Base-by-base conservation (phyloP, 2,329 filamentous ascomycete genomes). In the Shiraia bambusicola region DNA sequence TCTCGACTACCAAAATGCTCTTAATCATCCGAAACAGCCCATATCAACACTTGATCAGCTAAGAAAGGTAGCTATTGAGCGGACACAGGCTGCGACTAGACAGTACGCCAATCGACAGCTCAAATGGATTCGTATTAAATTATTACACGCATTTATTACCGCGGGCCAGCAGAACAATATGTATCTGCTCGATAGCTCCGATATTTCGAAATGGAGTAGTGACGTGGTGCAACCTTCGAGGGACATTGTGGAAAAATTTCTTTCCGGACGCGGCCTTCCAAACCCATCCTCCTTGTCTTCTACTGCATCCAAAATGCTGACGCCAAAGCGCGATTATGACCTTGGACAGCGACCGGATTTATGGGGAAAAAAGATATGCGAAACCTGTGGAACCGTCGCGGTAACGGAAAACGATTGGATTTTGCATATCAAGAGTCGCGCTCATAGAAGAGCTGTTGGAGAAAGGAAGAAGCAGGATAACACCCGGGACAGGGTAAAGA, bases 71-170 rank as follows among this genome's bases (percentile, higher is more conserved):
- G 84, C 82, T 1, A 70, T 95, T 0, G 86, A 92, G 50, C 79
- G 82, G 35, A 91, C 89, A 50, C 89, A 94, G 64, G 79, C 81
- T 4, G 87, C 87, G 2, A 98, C 91, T 0, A 80, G 89, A 8
- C 88, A 91, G 54, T 98, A 98, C 61, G 88, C 92, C 2, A 87
- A 83, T 47, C 82, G 86, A 6, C 93, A 98, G 66, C 73, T 88
- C 13, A 81, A 84, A 44, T 98, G 91, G 89, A 94, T 97, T 40
- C 80, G 85, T 12, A 80, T 85, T 53, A 95, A 95, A 61, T 78
- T 95, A 17, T 77, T 93, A 29, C 82, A 84, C 8, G 81, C 83
- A 1, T 72, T 93, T 19, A 75, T 72, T 27, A 77, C 80, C 13
- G 75, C 79, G 26, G 75, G 70, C 2, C 69, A 75, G 12, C 69